A percentile compares a stretch with the other conserved stretches of the same genome.
These are phyloP conservation scores for Pseudocohnilembus persalinus DNA, from an alignment of 169 alveolate genomes.

Conservation along the genomic window DNA sequence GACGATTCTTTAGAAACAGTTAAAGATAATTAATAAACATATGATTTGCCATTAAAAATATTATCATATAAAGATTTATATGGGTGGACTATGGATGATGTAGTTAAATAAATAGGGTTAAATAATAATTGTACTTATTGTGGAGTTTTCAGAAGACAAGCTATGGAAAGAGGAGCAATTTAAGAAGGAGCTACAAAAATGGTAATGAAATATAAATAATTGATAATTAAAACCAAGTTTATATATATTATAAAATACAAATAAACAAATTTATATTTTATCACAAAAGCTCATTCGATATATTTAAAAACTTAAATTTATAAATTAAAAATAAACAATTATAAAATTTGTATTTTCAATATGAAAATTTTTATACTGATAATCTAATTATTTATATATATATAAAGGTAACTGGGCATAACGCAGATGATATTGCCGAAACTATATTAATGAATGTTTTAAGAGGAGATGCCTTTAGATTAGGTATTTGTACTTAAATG, in stretches of 20 bases:
- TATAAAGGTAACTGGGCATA: slow-evolving; percentile 94
- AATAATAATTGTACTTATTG: slow-evolving; percentile 96
- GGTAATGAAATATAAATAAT: too few species aligned
- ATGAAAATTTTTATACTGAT: background rate
- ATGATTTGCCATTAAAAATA: slow-evolving; percentile 89
- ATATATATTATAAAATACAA: too few species aligned
- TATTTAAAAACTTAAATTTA: too few species aligned
- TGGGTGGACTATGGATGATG: slow-evolving; percentile 97
- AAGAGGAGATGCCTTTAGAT: slow-evolving; percentile 95
- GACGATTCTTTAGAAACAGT: slow-evolving; percentile 96
- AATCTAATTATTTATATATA: too few species aligned
- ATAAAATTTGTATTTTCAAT: background rate
- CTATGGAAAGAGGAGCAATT: slow-evolving; percentile 86
- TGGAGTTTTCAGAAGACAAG: slow-evolving; percentile 97
- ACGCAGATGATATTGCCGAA: slow-evolving; percentile 98
- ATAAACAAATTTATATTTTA: too few species aligned
- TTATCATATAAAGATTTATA: slow-evolving; percentile 90
- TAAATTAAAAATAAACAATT: too few species aligned
- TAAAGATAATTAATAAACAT: slow-evolving; percentile 80
- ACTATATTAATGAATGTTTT: slow-evolving; percentile 95
- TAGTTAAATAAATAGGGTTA: slow-evolving; percentile 91
- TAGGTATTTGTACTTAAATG: slow-evolving; percentile 84
- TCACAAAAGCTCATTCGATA: too few species aligned
- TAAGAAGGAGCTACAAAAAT: background rate
- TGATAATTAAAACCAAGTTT: too few species aligned